Conservation (phyloP, 1,284 basidiomycete genomes). For the Cryptococcus sp. region DNA sequence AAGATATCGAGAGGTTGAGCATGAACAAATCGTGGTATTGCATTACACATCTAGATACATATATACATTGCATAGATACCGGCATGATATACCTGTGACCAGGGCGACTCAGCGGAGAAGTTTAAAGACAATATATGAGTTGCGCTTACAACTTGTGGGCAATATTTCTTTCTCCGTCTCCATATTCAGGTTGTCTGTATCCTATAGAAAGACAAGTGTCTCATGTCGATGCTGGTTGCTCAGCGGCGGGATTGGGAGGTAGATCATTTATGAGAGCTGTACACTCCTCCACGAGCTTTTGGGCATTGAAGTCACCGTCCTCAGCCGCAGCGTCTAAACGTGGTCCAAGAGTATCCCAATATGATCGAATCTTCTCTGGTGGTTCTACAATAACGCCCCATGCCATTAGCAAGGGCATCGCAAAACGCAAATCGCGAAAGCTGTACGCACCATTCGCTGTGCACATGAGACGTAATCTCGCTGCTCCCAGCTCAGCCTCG, state of each 20-base stretch:
- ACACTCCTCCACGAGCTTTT: slow-evolving; percentile 6
- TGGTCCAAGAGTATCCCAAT: neutral
- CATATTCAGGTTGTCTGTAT: no score
- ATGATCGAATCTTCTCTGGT: neutral
- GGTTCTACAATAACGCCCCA: neutral
- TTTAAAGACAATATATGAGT: no score
- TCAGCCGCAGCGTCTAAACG: neutral
- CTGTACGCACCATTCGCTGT: slow-evolving; percentile 37
- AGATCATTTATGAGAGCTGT: neutral
- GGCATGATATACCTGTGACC: slow-evolving; percentile 2
- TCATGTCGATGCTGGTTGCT: no score
- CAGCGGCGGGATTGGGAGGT: no score
- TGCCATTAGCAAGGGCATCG: neutral
- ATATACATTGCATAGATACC: slow-evolving; percentile 2
- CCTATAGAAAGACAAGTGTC: no score
- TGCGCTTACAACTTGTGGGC: no score
- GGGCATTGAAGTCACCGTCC: neutral
- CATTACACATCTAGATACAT: neutral
- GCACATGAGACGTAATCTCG: slow-evolving; percentile 37
- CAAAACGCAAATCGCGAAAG: no score
- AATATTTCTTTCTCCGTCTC: no score
- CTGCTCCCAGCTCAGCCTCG: slow-evolving; percentile 7
- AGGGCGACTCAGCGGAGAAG: neutral
- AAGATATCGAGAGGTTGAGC: neutral
- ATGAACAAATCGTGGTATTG: neutral